Evolutionary conservation across 176 grass and related monocot genomes (phyloP).

Genomic region (Hsuehochloa calcarea): DNA sequence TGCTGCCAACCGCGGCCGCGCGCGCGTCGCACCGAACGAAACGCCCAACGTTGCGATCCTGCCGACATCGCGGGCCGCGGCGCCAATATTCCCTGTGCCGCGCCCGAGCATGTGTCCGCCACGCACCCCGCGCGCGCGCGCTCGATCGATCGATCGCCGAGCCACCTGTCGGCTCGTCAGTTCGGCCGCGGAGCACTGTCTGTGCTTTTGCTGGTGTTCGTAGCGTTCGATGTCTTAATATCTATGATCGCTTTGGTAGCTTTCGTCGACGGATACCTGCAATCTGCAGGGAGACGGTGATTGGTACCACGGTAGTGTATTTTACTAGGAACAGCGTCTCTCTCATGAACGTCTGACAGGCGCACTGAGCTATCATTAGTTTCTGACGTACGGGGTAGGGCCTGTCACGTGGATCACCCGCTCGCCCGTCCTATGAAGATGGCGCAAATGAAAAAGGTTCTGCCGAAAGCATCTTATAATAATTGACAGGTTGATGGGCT

Average conservation of each 20-base stretch:
- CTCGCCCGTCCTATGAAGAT: neutral
- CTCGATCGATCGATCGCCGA: neutral
- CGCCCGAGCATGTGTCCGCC: neutral
- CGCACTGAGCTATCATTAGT: neutral
- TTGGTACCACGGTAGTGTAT: neutral
- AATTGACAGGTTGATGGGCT: neutral
- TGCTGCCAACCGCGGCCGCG: neutral
- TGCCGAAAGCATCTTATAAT: neutral
- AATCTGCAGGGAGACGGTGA: neutral
- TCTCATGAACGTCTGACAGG: neutral
- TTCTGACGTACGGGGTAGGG: too few species aligned
- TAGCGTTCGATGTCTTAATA: neutral
- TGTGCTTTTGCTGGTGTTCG: neutral
- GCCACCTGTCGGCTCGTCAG: neutral
- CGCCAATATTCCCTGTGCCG: neutral
- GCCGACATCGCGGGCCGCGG: neutral
- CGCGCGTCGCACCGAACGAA: neutral
- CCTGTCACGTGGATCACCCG: neutral
- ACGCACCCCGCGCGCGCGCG: too few species aligned
- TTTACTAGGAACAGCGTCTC: neutral
- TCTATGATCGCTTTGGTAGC: neutral
- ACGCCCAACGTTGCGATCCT: neutral
- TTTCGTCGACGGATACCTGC: neutral
- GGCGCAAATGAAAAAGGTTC: neutral
- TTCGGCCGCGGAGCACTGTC: neutral